Evolutionary conservation across 2,329 filamentous ascomycete genomes (phyloP).

Genomic region (Arthrobotrys musiformis): DNA sequence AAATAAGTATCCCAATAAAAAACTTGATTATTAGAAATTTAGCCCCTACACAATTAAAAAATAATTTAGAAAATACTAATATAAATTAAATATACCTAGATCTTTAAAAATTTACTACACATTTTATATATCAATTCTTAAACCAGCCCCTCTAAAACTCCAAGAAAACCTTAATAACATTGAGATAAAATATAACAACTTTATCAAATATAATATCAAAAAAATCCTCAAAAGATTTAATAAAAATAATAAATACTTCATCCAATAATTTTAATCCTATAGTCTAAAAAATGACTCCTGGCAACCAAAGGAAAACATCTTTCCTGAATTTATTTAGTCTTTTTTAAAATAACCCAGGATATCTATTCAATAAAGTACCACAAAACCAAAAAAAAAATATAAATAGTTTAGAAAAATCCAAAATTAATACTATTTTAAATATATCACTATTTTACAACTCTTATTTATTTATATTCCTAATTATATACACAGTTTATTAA

Average conservation of each 20-base stretch:
- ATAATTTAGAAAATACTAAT: background rate
- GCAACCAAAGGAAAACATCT: background rate
- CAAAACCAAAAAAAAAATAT: too few relatives aligned
- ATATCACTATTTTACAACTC: too few relatives aligned
- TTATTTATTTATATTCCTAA: too few relatives aligned
- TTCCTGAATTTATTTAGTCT: background rate
- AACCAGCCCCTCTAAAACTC: background rate
- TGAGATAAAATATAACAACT: background rate
- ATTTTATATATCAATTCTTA: too few relatives aligned
- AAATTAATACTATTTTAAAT: too few relatives aligned
- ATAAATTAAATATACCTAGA: too few relatives aligned
- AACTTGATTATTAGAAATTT: background rate
- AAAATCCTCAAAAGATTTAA: background rate
- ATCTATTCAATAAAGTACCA: too few relatives aligned
- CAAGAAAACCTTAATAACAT: background rate
- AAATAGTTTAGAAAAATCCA: too few relatives aligned
- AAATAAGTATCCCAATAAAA: too few relatives aligned
- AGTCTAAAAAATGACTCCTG: background rate
- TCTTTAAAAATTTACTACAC: too few relatives aligned
- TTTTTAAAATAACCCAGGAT: background rate
- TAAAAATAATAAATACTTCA: slow-evolving; percentile 8
- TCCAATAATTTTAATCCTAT: background rate
- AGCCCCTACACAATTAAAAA: background rate
- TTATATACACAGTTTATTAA: too few relatives aligned
- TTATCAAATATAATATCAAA: background rate